phyloP scores from a whole-genome alignment of 345 rosid genomes.

The Adansonia digitata region DNA sequence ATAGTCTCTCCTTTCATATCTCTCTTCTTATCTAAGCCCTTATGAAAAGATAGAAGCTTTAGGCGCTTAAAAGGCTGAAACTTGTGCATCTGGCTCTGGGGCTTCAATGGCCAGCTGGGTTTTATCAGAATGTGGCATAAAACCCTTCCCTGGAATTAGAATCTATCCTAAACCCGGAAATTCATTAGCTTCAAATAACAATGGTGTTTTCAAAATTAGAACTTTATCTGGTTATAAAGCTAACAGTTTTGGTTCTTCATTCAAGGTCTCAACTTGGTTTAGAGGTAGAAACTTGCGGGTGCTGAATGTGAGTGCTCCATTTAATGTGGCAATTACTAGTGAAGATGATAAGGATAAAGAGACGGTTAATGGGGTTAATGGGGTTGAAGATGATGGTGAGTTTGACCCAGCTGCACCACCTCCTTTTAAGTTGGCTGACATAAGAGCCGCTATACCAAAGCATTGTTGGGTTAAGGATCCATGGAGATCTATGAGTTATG shows the following conservation, averaged over 20 bases:
- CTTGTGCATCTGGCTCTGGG: slow-evolving; percentile 12
- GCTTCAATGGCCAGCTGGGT: slow-evolving; percentile 53
- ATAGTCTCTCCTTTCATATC: background rate
- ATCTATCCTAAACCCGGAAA: slow-evolving; percentile 32
- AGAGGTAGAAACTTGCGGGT: slow-evolving; percentile 43
- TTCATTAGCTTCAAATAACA: slow-evolving; percentile 15
- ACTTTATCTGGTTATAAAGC: slow-evolving; percentile 16
- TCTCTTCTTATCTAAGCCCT: background rate
- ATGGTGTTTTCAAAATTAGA: slow-evolving; percentile 17
- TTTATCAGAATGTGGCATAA: slow-evolving; percentile 52
- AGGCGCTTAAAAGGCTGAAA: background rate
- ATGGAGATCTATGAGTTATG: slow-evolving; percentile 76
- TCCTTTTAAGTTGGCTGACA: slow-evolving; percentile 66
- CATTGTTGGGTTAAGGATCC: slow-evolving; percentile 93
- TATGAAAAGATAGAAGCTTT: background rate
- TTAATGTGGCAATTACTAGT: slow-evolving; percentile 11
- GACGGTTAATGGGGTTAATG: slow-evolving; percentile 3
- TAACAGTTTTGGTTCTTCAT: slow-evolving; percentile 23
- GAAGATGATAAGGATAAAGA: slow-evolving; percentile 24
- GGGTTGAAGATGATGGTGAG: slow-evolving; percentile 17
- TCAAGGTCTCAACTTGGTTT: slow-evolving; percentile 25
- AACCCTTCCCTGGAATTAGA: slow-evolving; percentile 37
- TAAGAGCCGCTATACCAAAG: slow-evolving; percentile 77
- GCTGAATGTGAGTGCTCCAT: slow-evolving; percentile 56
- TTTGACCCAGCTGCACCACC: slow-evolving; percentile 56